A percentile compares a stretch with the other conserved stretches of the same genome.
Conservation (phyloP, 306 rosid genomes). For the Rosa lucieae region DNA sequence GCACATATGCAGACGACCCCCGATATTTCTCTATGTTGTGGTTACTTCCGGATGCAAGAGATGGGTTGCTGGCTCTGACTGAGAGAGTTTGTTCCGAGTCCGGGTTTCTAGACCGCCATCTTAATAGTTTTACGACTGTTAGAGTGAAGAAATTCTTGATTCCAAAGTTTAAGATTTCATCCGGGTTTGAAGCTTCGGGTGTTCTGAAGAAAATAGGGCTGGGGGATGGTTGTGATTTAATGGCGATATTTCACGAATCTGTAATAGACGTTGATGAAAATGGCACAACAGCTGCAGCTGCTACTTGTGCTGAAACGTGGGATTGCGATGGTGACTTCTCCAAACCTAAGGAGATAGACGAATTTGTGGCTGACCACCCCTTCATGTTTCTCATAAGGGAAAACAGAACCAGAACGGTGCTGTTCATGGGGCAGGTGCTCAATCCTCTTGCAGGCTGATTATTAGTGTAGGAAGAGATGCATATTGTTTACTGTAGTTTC, state of each 20-base stretch:
- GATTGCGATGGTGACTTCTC: rapidly evolving
- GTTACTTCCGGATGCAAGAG: constrained; percentile 32
- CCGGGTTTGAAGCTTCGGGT: background rate
- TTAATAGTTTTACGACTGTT: background rate
- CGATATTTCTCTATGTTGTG: constrained; percentile 22
- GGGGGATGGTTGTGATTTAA: constrained; percentile 23
- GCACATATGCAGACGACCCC: background rate
- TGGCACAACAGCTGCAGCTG: constrained; percentile 27
- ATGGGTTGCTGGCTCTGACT: constrained; percentile 24
- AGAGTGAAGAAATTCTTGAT: constrained; percentile 9
- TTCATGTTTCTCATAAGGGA: constrained; percentile 28
- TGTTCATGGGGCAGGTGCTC: constrained; percentile 19
- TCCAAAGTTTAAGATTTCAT: constrained; percentile 24
- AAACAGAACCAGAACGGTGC: constrained; percentile 1
- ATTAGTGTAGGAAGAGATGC: background rate
- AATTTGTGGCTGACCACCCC: constrained; percentile 34
- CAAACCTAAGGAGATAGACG: background rate
- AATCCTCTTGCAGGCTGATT: constrained; percentile 7
- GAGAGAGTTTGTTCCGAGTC: background rate
- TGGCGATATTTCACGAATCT: constrained; percentile 4
- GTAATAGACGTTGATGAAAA: constrained; percentile 26
- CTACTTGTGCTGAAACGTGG: background rate
- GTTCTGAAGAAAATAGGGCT: constrained; percentile 20
- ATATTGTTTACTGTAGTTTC: background rate
- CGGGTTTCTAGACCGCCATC: constrained; percentile 7